phyloP scores from a whole-genome alignment of 345 rosid genomes.

The Aurinia saxatilis region DNA sequence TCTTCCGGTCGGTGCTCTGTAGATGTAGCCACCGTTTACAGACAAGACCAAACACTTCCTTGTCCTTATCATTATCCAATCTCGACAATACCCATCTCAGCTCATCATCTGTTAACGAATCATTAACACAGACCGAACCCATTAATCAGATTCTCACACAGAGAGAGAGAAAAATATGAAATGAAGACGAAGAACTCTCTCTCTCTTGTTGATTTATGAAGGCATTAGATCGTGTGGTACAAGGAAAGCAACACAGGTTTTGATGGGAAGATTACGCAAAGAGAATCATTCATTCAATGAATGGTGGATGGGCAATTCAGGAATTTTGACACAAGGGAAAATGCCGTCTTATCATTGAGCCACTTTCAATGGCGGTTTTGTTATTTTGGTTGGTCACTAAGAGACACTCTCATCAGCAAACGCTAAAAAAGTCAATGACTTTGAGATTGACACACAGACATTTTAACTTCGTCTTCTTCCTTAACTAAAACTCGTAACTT shows the following conservation, averaged over 20 bases:
- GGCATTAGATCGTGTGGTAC: constrained; percentile 25
- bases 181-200: background rate
- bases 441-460: background rate
- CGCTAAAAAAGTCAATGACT: constrained; percentile 17
- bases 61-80: constrained; percentile 66
- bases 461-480: constrained; percentile 2
- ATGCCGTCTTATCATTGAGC: constrained; percentile 25
- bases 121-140: constrained; percentile 56
- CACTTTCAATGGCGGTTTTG: constrained; percentile 23
- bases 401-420: constrained; percentile 11
- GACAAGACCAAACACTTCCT: constrained; percentile 81
- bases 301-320: constrained; percentile 26
- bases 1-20: constrained; percentile 87
- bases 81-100: constrained; percentile 54
- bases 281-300: constrained; percentile 13
- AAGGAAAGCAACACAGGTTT: constrained; percentile 23
- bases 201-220: constrained; percentile 12
- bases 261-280: constrained; percentile 11
- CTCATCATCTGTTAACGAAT: constrained; percentile 72
- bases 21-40: constrained; percentile 83
- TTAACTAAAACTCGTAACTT: background rate
- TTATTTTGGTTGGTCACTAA: constrained; percentile 7
- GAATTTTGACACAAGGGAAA: background rate
- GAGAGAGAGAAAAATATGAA: background rate
- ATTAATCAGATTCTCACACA: too few relatives aligned